Evolutionary conservation across 2,329 filamentous ascomycete genomes (phyloP), one percentile per base, ranked within the genome.

Genomic region (Furcasterigmium furcatum): DNA sequence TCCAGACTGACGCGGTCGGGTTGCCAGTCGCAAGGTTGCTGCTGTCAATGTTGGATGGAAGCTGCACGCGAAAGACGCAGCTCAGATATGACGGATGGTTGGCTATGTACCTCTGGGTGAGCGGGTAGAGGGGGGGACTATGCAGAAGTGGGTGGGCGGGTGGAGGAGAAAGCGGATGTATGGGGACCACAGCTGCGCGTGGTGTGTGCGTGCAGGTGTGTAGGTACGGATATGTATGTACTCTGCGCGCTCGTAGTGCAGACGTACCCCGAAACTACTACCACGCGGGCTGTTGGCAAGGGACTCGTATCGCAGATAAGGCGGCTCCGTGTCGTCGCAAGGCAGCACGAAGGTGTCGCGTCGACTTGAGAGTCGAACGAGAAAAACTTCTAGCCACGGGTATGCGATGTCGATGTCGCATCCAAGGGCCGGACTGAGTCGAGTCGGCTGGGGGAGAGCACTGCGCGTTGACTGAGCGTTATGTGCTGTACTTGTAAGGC

Each of bases 41-140:
- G 34, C 16, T 36, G n/a, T 36, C 34, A 16, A 36, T 16, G n/a
- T n/a, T n/a, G n/a, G n/a, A 18, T 10, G 18, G 34, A 36, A 36
- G 34, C 34, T 18, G 34, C 34, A 36, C 34, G 34, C 34, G 34
- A 36, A 36, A 19, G 34, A 36, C 34, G 34, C 34, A 36, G 34
- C 34, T 36, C 19, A 18, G 4, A 36, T 16, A 36, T 36, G 34
- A 36, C 34, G 34, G 34, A 36, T 36, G 34, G 34, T 36, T 36
- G 34, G 34, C 34, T 36, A 18, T 36, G 16, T 27, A 27, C 24
- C 34, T 36, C 34, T 36, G 34, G n/a, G 34, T 36, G 34, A 36
- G n/a, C 34, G 34, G 34, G 34, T 18, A 36, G 34, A 36, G 34
- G 34, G 34, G 30, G 34, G 34, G n/a, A 36, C 34, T 36, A 36